phyloP scores from a whole-genome alignment of 106 monocot genomes.

The Posidonia australis region DNA sequence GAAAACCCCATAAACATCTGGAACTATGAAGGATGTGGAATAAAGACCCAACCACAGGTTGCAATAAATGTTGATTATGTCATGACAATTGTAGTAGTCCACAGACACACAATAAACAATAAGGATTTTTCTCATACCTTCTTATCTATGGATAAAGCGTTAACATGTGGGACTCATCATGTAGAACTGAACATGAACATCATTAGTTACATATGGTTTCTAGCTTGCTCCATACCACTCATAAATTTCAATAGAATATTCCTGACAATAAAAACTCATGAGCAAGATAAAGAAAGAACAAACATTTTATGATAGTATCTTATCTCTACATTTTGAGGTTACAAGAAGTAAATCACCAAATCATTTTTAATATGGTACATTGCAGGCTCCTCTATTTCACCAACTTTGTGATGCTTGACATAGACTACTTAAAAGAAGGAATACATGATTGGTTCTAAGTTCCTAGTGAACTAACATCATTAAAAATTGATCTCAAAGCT shows the following conservation, averaged over 20 bases:
- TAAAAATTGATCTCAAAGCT: too few relatives aligned
- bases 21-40: constrained; percentile 86
- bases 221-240: constrained; percentile 92
- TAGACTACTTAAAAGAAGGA: constrained; percentile 53
- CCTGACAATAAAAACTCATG: constrained; percentile 26
- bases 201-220: constrained; percentile 79
- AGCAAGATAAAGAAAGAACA: background rate
- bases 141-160: constrained; percentile 58
- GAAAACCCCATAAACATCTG: constrained; percentile 99
- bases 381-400: constrained; percentile 62
- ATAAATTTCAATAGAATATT: constrained; percentile 86
- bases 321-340: background rate
- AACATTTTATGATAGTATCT: background rate
- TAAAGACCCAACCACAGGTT: constrained; percentile 54
- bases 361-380: constrained; percentile 91
- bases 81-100: background rate
- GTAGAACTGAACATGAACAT: constrained; percentile 96
- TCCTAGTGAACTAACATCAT: too few relatives aligned
- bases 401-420: constrained; percentile 73
- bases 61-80: background rate
- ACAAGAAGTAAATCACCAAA: constrained; percentile 36
- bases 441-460: constrained; percentile 3
- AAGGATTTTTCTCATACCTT: constrained; percentile 31
- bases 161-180: constrained; percentile 99
- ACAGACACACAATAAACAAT: background rate